These are phyloP conservation scores for Dryas alaskensis DNA, from an alignment of 306 rosid genomes.

Conservation along the genomic window DNA sequence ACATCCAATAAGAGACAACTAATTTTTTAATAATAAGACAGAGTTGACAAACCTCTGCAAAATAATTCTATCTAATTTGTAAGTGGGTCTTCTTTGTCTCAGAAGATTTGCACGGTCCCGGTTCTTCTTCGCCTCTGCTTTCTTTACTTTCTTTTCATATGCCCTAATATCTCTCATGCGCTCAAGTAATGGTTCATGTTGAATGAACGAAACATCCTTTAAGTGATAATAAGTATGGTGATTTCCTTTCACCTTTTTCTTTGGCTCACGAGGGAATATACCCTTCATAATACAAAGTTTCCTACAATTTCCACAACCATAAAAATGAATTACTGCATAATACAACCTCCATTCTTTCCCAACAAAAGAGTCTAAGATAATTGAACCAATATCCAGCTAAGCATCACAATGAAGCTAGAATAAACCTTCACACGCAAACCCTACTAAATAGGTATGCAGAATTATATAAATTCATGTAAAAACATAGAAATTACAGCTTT, in stretches of 20 bases:
- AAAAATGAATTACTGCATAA: slow-evolving; percentile 5
- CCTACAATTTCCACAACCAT: slow-evolving; percentile 43
- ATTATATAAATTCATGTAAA: background rate
- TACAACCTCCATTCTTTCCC: background rate
- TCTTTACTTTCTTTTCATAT: slow-evolving; percentile 74
- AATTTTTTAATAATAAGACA: background rate
- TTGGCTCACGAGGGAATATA: slow-evolving; percentile 85
- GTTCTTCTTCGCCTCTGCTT: slow-evolving; percentile 83
- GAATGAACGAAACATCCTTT: slow-evolving; percentile 86
- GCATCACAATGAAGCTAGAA: background rate
- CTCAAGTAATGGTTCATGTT: slow-evolving; percentile 82
- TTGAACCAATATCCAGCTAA: background rate
- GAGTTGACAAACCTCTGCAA: slow-evolving; percentile 57
- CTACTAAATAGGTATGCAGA: background rate
- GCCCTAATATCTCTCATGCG: slow-evolving; percentile 60
- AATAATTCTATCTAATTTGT: slow-evolving; percentile 62
- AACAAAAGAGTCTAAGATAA: background rate
- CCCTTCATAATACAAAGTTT: slow-evolving; percentile 89
- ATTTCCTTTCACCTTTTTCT: slow-evolving; percentile 89
- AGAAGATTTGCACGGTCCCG: slow-evolving; percentile 60
- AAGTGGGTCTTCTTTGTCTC: slow-evolving; percentile 49
- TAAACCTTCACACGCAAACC: background rate
- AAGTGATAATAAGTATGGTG: slow-evolving; percentile 90
- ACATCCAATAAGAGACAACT: background rate
- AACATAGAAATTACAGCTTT: background rate